Conservation (phyloP, 106 monocot species). For the Acanthochlamys bracteata region DNA sequence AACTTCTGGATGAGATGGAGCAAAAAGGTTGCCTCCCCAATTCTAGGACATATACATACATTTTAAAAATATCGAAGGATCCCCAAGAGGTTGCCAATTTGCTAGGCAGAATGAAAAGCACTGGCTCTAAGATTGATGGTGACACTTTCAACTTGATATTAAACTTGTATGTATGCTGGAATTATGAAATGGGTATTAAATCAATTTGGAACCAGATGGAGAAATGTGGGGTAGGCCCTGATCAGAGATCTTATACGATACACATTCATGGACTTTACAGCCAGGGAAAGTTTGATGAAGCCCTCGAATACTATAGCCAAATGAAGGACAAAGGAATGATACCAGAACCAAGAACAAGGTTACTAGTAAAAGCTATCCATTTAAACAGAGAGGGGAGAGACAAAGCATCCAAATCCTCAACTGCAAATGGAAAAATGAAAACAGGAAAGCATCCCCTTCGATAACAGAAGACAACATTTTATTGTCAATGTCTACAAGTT, state of each 20-base stretch:
- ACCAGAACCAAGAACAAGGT: constrained; percentile 52
- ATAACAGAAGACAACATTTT: too few relatives aligned
- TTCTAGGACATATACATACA: constrained; percentile 59
- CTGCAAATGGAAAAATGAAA: neutral
- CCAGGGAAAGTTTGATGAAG: constrained; percentile 46
- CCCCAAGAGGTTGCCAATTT: constrained; percentile 42
- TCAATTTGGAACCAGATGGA: constrained; percentile 73
- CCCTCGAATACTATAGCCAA: constrained; percentile 35
- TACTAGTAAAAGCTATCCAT: constrained; percentile 51
- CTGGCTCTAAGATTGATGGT: constrained; percentile 34
- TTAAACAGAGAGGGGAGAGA: constrained; percentile 16
- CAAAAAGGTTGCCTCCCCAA: constrained; percentile 46
- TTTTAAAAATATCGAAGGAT: constrained; percentile 41
- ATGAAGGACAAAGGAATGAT: constrained; percentile 74
- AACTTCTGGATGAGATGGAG: constrained; percentile 76
- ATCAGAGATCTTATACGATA: constrained; percentile 71
- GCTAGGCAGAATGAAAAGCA: constrained; percentile 43
- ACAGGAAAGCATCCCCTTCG: neutral
- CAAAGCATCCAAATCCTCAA: neutral
- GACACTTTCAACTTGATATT: constrained; percentile 61
- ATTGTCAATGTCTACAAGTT: too few relatives aligned
- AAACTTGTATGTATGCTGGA: constrained; percentile 55
- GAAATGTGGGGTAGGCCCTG: constrained; percentile 59
- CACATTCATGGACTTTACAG: constrained; percentile 59
- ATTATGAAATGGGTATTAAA: constrained; percentile 32